Percentiles rank a stretch among this genome's conserved stretches.
Evolutionary conservation across 148 eudicot species (phyloP).

Genomic region (Bassia scoparia): DNA sequence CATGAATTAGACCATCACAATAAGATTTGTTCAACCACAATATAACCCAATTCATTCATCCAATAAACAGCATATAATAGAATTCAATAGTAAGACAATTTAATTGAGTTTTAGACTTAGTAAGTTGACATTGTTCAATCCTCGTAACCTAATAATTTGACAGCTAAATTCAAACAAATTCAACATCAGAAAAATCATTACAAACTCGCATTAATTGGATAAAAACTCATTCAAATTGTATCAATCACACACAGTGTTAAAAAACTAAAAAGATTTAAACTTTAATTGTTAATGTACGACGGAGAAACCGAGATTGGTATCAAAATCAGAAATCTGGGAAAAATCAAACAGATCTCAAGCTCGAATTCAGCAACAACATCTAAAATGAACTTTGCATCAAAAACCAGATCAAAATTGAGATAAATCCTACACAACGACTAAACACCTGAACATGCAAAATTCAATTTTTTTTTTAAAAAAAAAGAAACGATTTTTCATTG

Average conservation of each 20-base stretch:
- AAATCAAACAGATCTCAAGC: not conserved
- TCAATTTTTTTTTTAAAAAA: not conserved
- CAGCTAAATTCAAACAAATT: no score
- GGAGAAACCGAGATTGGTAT: not conserved
- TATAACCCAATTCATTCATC: not conserved
- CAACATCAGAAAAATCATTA: no score
- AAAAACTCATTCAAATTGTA: no score
- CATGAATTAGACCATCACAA: not conserved
- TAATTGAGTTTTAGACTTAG: no score
- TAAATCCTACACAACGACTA: not conserved
- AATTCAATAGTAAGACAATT: no score
- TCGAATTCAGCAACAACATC: not conserved
- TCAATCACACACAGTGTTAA: no score
- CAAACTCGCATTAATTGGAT: no score
- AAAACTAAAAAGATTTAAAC: no score
- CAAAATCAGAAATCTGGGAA: not conserved
- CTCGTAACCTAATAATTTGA: no score
- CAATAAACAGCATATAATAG: not conserved
- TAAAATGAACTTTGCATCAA: not conserved
- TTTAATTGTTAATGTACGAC: no score
- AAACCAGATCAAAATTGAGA: slow-evolving; percentile 1
- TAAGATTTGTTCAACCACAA: not conserved
- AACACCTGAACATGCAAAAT: slow-evolving; percentile 1
- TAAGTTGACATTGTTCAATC: no score
- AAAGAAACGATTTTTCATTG: no score